phyloP scores from a whole-genome alignment of 345 rosid species.

The Acer yangbiense region DNA sequence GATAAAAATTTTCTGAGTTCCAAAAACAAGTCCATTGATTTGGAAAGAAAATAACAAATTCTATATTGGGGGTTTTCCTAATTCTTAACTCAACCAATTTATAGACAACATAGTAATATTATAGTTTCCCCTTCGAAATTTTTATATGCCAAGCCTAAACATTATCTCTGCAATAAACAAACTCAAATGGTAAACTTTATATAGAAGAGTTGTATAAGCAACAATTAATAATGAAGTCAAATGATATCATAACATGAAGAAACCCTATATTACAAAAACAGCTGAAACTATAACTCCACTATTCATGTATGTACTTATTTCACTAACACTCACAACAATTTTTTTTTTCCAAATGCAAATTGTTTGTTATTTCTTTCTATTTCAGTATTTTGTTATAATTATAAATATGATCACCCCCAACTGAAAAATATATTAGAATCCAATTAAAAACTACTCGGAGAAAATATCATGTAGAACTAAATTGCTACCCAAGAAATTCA shows the following conservation, averaged over 20 bases:
- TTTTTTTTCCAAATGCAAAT: neutral
- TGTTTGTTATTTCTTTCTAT: neutral
- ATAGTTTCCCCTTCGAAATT: neutral
- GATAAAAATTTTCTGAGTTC: neutral
- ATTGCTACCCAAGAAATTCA: neutral
- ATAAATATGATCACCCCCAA: neutral
- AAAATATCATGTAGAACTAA: neutral
- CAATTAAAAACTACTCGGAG: neutral
- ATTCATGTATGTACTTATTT: neutral
- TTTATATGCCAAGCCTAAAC: neutral
- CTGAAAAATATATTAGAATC: neutral
- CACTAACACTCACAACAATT: neutral
- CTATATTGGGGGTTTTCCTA: neutral
- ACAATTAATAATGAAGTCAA: neutral
- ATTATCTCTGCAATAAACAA: slow-evolving; percentile 1
- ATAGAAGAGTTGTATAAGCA: neutral
- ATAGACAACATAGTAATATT: neutral
- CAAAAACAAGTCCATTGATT: neutral
- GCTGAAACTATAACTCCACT: neutral
- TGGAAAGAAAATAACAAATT: neutral
- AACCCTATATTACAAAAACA: neutral
- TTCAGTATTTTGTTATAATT: neutral
- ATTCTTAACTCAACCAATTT: neutral
- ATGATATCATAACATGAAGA: neutral
- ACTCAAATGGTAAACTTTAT: neutral